These are phyloP conservation scores for Thelonectria olida DNA, from an alignment of 2,329 filamentous ascomycete genomes.

Conservation along the genomic window DNA sequence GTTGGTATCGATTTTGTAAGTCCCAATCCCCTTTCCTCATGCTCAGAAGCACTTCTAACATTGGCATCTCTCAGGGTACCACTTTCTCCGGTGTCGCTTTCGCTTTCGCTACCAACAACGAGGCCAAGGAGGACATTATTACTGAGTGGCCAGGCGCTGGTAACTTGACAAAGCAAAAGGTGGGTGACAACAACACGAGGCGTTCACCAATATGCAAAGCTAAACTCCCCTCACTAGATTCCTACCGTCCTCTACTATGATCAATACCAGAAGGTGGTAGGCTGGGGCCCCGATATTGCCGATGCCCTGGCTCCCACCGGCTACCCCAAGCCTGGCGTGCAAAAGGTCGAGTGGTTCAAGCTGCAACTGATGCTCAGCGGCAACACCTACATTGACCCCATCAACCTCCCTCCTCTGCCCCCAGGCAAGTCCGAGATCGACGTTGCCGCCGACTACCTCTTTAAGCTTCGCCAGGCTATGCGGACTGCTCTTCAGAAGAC, in stretches of 20 bases:
- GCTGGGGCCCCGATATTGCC: conserved; percentile 98
- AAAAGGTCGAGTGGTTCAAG: conserved; percentile 99
- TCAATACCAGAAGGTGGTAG: conserved; percentile 99
- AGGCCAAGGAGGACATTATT: conserved; percentile 98
- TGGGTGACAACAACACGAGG: conserved; percentile 48
- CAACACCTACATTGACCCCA: conserved; percentile 98
- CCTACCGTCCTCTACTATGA: conserved; percentile 99
- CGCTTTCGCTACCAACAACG: conserved; percentile 96
- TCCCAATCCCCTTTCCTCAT: conserved; percentile 7
- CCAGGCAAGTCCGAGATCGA: conserved; percentile 99
- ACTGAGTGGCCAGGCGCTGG: conserved; percentile 98
- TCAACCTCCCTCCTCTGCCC: conserved; percentile 96
- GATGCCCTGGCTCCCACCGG: conserved; percentile 96
- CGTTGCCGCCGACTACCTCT: conserved; percentile 98
- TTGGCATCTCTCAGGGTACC: conserved; percentile 72
- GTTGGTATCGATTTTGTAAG: conserved; percentile 98
- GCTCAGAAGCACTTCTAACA: conserved; percentile 25
- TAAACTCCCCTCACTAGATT: conserved; percentile 68
- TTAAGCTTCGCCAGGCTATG: conserved; percentile 98
- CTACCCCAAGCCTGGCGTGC: conserved; percentile 96
- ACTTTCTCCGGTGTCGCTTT: conserved; percentile 98
- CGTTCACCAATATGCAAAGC: neutral
- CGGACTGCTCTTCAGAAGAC: conserved; percentile 95
- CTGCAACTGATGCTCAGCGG: conserved; percentile 98
- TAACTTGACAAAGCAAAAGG: conserved; percentile 99